Evolutionary conservation across 129 eudicot species (phyloP), one percentile per base, ranked within the genome.

Genomic region (Saposhnikovia divaricata): DNA sequence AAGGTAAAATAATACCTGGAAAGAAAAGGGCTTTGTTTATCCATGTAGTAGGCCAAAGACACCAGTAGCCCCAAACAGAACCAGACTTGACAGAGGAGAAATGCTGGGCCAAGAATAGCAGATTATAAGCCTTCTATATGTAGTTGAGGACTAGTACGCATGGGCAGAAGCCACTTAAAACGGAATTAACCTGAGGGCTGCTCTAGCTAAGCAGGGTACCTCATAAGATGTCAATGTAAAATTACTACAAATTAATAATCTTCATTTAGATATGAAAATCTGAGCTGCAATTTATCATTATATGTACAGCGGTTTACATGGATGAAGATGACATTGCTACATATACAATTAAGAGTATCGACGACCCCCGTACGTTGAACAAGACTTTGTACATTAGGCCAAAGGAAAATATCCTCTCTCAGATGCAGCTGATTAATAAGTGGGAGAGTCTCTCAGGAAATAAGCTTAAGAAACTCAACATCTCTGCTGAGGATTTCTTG

Each of bases 281-380:
- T 59, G 31, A 59, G 14, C 47, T 45, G 50, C 69, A n/a, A 9
- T 61, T 25, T 61, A 61, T 61, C 15, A 3, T 61, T 10, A 9
- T 61, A 9, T 9, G 9, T 46, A 21, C 76, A 79, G 81, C 19
- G 44, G 53, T 65, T 45, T 63, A n/a, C 55, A 46, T 79, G 75
- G 81, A 79, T n/a, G 81, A 79, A 79, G 81, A 66, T 46, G 81
- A 79, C 37, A 68, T 79, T 27, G 81, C 63, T 15, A 79, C 81
- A 1, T 79, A 66, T 31, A 79, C 81, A 5, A 37, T 68, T 3
- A 79, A 79, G 50, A 48, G 31, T 10, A 46, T 79, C 0, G 81
- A 65, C 37, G 81, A 79, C 25, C 74, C 63, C 28, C 81, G 81
- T 1, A 19, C 47, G 42, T 9, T 79, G 43, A 79, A 79, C 81